Conservation (phyloP, 2,329 filamentous ascomycete genomes). For the Pseudonectria foliicola region DNA sequence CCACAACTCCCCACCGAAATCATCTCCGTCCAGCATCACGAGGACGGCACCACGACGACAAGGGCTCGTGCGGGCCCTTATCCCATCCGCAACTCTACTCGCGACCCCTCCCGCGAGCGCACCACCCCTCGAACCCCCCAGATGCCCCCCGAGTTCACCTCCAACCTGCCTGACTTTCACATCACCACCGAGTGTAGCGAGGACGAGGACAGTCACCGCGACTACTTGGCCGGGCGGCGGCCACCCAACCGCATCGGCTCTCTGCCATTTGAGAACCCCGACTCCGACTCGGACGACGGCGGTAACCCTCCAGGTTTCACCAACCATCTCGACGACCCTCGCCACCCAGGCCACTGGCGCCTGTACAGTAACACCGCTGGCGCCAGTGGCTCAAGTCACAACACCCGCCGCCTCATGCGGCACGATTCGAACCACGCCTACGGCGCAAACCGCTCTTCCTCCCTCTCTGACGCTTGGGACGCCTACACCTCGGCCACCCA, state of each 20-base stretch:
- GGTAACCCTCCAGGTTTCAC: slow-evolving; percentile 21
- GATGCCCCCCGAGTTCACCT: slow-evolving; percentile 49
- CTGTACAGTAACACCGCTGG: slow-evolving; percentile 14
- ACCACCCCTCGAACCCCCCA: slow-evolving; percentile 43
- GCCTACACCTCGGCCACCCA: slow-evolving; percentile 47
- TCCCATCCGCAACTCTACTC: slow-evolving; percentile 27
- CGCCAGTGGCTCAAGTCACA: slow-evolving; percentile 5
- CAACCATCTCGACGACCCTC: slow-evolving; percentile 18
- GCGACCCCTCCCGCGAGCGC: slow-evolving; percentile 28
- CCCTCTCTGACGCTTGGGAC: slow-evolving; percentile 33
- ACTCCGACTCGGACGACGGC: slow-evolving; percentile 28
- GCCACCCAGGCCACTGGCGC: slow-evolving; percentile 17
- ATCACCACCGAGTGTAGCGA: slow-evolving; percentile 56
- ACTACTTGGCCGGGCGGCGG: slow-evolving; percentile 28
- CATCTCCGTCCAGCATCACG: slow-evolving; percentile 45
- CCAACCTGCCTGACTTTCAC: slow-evolving; percentile 41
- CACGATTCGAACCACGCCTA: slow-evolving; percentile 11
- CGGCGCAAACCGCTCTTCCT: slow-evolving; percentile 10
- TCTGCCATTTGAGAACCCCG: slow-evolving; percentile 47
- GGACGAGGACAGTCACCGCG: slow-evolving; percentile 42
- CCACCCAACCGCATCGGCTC: slow-evolving; percentile 46
- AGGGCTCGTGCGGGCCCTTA: slow-evolving; percentile 38
- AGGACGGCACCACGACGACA: slow-evolving; percentile 43
- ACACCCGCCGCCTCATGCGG: not conserved
- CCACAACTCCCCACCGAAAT: slow-evolving; percentile 28